phyloP scores from a whole-genome alignment of 768 basidiomycete genomes.

The Termitomyces sp. region DNA sequence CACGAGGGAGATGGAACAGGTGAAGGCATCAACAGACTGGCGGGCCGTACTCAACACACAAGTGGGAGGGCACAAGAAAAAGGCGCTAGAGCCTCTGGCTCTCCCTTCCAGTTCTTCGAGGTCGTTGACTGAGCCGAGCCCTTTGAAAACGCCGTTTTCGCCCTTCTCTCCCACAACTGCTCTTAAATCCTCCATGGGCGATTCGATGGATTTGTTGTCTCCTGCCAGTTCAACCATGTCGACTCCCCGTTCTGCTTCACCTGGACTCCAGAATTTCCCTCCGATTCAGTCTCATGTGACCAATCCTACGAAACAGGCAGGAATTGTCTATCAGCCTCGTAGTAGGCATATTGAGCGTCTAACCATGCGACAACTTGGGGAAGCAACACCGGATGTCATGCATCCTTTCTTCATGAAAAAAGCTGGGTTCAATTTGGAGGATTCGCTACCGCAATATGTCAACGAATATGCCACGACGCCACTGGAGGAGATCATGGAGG shows the following conservation, averaged over 20 bases:
- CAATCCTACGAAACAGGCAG: slow-evolving; percentile 22
- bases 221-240: slow-evolving; percentile 20
- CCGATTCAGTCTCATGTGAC: slow-evolving; percentile 10
- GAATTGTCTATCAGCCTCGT: slow-evolving; percentile 54
- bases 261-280: slow-evolving; percentile 15
- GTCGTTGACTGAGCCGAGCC: slow-evolving; percentile 30
- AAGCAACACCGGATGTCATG: slow-evolving; percentile 88
- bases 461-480: slow-evolving; percentile 85
- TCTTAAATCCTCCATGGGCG: slow-evolving; percentile 17
- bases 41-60: slow-evolving; percentile 36
- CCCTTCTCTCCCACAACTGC: slow-evolving; percentile 29
- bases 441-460: slow-evolving; percentile 83
- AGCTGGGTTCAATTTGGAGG: slow-evolving; percentile 80
- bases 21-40: slow-evolving; percentile 55
- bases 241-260: slow-evolving; percentile 8
- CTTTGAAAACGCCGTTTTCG: slow-evolving; percentile 17
- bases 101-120: slow-evolving; percentile 26
- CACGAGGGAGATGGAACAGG: slow-evolving; percentile 76
- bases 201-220: slow-evolving; percentile 18
- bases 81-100: slow-evolving; percentile 35
- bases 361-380: slow-evolving; percentile 82
- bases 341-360: slow-evolving; percentile 72
- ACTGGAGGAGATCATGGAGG: slow-evolving; percentile 82
- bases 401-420: slow-evolving; percentile 86
- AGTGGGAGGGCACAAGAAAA: slow-evolving; percentile 33